A percentile compares a stretch with the other conserved stretches of the same genome.
Conservation (phyloP, 2,329 filamentous ascomycete genomes). For the Phyllachora maydis region DNA sequence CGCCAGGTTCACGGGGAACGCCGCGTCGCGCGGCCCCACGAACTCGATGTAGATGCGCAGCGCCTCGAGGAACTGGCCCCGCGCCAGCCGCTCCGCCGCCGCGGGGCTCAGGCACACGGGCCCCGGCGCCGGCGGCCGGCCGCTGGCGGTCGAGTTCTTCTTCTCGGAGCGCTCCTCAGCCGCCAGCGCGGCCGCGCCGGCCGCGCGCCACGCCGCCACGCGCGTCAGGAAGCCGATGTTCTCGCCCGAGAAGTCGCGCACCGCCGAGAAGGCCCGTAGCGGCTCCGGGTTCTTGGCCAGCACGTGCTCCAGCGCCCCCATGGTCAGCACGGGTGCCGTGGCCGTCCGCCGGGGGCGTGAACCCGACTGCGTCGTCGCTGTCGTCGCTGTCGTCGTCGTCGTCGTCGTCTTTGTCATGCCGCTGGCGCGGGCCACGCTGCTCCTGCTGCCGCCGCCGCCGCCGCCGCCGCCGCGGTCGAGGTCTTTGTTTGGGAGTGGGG, state of each 20-base stretch:
- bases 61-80: conserved; percentile 36
- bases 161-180: too few species aligned
- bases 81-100: too few species aligned
- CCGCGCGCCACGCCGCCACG: conserved; percentile 32
- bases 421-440: conserved; percentile 10
- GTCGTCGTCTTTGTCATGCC: not conserved
- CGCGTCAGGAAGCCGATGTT: conserved; percentile 48
- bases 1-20: conserved; percentile 47
- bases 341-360: conserved; percentile 7
- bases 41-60: conserved; percentile 40
- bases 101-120: too few species aligned
- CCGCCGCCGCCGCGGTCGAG: conserved; percentile 25
- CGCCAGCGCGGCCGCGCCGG: too few species aligned
- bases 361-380: conserved; percentile 4
- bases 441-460: conserved; percentile 12
- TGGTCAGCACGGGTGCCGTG: conserved; percentile 28
- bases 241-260: conserved; percentile 48
- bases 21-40: conserved; percentile 36
- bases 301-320: conserved; percentile 40
- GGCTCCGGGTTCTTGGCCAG: conserved; percentile 35
- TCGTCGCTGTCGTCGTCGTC: conserved; percentile 11
- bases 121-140: too few species aligned
- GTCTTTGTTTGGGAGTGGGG: conserved; percentile 25
- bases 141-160: conserved; percentile 21
- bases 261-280: conserved; percentile 41